A percentile compares a stretch with the other conserved stretches of the same genome.
Evolutionary conservation across 768 basidiomycete genomes (phyloP).

Genomic region (Mycena rosella): DNA sequence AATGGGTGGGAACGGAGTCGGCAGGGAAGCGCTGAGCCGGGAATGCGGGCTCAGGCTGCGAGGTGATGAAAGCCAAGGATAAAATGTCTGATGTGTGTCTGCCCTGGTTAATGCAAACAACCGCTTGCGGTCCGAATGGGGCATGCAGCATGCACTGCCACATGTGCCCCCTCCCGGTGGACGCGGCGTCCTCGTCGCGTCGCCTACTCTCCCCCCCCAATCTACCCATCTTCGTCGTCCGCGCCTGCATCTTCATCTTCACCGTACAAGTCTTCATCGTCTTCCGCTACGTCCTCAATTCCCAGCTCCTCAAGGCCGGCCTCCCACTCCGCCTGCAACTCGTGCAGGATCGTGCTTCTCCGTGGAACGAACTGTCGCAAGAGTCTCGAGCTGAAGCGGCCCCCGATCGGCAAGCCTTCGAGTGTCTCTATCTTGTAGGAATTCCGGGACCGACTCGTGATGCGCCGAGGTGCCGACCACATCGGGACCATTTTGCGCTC

Average conservation of each 20-base stretch:
- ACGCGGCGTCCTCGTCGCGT: too few species aligned
- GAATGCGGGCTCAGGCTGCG: too few species aligned
- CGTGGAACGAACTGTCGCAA: conserved; percentile 37
- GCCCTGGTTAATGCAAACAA: too few species aligned
- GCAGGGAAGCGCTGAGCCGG: too few species aligned
- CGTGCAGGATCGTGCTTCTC: conserved; percentile 25
- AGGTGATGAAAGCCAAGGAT: too few species aligned
- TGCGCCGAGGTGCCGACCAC: conserved; percentile 42
- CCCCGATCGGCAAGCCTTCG: conserved; percentile 29
- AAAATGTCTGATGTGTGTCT: too few species aligned
- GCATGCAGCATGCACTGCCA: too few species aligned
- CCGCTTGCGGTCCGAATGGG: too few species aligned
- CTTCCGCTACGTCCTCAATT: not conserved
- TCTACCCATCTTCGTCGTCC: not conserved
- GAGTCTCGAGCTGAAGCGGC: conserved; percentile 28
- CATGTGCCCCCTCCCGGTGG: too few species aligned
- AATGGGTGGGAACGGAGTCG: too few species aligned
- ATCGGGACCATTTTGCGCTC: conserved; percentile 41
- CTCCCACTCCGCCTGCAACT: conserved; percentile 22
- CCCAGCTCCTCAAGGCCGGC: conserved; percentile 18
- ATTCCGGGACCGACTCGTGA: conserved; percentile 28
- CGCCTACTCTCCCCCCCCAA: too few species aligned
- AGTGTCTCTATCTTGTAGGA: conserved; percentile 38
- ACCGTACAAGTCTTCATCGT: not conserved
- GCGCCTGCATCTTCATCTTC: too few species aligned